Evolutionary conservation across 306 rosid species (phyloP).

Genomic region (Sicyos baderoa): DNA sequence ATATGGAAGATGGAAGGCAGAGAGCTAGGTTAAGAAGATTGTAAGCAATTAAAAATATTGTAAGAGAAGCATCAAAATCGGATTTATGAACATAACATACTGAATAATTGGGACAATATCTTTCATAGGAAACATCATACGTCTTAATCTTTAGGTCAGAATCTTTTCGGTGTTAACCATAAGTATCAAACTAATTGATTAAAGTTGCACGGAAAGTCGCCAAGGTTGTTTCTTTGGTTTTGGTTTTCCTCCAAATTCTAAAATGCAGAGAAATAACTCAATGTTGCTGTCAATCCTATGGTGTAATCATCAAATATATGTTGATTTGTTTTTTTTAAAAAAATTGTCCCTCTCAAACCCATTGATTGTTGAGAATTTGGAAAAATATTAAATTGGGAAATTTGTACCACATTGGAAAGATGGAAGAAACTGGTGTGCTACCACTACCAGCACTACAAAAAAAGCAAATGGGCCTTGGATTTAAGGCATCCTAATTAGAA

Average conservation of each 20-base stretch:
- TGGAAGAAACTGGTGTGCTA: no score
- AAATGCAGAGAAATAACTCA: neutral
- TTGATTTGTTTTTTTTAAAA: neutral
- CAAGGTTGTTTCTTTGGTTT: neutral
- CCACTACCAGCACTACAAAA: no score
- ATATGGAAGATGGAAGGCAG: neutral
- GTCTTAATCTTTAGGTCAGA: neutral
- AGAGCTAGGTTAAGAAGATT: neutral
- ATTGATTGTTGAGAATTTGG: no score
- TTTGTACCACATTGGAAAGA: no score
- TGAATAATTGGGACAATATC: neutral
- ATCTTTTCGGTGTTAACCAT: neutral
- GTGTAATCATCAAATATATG: neutral
- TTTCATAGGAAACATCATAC: neutral
- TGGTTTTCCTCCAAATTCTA: neutral
- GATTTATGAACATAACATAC: neutral
- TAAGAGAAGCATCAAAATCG: conserved; percentile 3
- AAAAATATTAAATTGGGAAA: no score
- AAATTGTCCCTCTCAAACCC: neutral
- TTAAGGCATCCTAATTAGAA: no score
- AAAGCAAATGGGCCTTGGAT: no score
- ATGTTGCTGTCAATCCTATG: neutral
- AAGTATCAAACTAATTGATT: neutral
- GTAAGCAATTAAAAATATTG: neutral
- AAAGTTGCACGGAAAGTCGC: neutral